These are phyloP conservation scores for Davidsoniella neocaledoniae DNA, from an alignment of 2,329 filamentous ascomycete genomes.

Conservation along the genomic window DNA sequence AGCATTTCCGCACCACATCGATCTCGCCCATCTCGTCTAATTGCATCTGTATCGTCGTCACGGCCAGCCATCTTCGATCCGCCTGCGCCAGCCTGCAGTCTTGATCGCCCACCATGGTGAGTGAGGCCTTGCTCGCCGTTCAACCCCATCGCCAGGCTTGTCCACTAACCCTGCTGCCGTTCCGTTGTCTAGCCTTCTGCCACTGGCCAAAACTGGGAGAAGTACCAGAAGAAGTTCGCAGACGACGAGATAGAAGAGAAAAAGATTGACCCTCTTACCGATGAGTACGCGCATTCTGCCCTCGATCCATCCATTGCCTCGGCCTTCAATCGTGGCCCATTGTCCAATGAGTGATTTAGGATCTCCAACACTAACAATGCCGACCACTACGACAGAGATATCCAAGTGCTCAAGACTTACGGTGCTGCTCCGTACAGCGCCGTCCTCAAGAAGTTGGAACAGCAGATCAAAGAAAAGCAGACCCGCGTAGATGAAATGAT, in stretches of 20 bases:
- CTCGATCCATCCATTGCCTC: constrained; percentile 12
- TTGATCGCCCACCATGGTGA: constrained; percentile 6
- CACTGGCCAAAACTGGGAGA: constrained; percentile 91
- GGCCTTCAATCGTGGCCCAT: constrained; percentile 13
- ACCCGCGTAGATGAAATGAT: constrained; percentile 98
- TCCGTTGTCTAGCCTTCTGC: constrained; percentile 59
- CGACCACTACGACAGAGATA: constrained; percentile 51
- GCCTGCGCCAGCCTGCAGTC: constrained; percentile 1
- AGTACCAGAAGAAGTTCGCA: constrained; percentile 92
- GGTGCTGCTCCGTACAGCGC: constrained; percentile 90
- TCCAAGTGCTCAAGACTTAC: constrained; percentile 98
- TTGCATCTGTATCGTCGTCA: no score
- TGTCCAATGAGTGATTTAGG: neutral
- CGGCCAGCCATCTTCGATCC: neutral
- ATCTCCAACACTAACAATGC: constrained; percentile 2
- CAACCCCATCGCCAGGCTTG: no score
- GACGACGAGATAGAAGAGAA: constrained; percentile 98
- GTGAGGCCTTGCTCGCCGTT: neutral
- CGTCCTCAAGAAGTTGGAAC: constrained; percentile 90
- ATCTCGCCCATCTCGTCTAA: no score
- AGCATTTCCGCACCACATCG: no score
- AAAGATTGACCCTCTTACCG: constrained; percentile 94
- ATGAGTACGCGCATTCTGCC: constrained; percentile 54
- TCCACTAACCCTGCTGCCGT: neutral
- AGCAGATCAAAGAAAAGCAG: constrained; percentile 98